These are phyloP conservation scores for Periconia macrospinosa DNA, from an alignment of 2,329 filamentous ascomycete species.

Conservation along the genomic window DNA sequence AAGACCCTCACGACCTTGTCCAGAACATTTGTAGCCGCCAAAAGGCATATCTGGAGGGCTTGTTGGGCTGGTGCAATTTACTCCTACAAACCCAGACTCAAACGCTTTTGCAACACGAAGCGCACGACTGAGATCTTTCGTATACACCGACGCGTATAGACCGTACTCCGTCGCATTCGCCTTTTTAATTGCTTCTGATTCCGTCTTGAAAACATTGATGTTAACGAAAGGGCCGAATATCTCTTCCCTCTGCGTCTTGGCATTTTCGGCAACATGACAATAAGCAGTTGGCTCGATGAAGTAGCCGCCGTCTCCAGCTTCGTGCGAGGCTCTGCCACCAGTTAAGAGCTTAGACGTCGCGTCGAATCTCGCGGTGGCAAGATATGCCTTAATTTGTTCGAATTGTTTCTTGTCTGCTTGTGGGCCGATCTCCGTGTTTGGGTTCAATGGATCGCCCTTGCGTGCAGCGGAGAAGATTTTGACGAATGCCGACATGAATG, in stretches of 20 bases:
- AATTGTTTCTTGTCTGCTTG: no score
- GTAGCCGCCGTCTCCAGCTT: constrained; percentile 33
- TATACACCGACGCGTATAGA: constrained; percentile 77
- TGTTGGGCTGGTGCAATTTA: constrained; percentile 69
- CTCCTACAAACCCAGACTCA: constrained; percentile 68
- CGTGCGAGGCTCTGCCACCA: constrained; percentile 28
- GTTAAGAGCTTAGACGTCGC: no score
- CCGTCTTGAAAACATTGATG: constrained; percentile 73
- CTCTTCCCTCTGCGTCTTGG: constrained; percentile 74
- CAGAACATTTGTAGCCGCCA: constrained; percentile 48
- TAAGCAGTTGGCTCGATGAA: constrained; percentile 67
- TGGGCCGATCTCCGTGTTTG: no score
- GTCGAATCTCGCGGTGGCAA: no score
- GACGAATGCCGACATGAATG: no score
- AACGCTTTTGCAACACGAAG: constrained; percentile 72
- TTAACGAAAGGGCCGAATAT: constrained; percentile 83
- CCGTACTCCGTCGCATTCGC: constrained; percentile 77
- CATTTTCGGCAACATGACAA: constrained; percentile 58
- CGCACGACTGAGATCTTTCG: constrained; percentile 75
- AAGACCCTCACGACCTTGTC: no score
- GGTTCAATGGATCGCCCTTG: no score
- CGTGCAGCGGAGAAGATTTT: no score
- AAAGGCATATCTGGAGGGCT: constrained; percentile 66
- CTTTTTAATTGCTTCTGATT: constrained; percentile 69
- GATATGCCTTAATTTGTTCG: no score